Evolutionary conservation across 1,139 yeast genomes (phyloP), one percentile per base, ranked within the genome.

Genomic region (Candida anutae): DNA sequence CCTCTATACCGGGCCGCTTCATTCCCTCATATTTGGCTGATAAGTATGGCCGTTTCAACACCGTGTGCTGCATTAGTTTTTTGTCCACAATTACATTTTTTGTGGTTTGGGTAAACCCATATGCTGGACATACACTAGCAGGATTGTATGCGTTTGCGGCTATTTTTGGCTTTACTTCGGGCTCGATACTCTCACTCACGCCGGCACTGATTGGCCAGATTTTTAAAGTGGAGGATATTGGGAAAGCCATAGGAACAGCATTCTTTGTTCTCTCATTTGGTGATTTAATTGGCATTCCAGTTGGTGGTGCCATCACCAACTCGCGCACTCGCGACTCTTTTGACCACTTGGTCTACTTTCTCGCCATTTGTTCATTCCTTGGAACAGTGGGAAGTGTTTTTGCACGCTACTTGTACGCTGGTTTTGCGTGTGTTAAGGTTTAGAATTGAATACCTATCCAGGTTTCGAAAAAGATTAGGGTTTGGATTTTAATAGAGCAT

Each of bases 221-320:
- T 26, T 42, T 50, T 28, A 38, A 42, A 18, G 49, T 54, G 2
- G 40, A 44, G 21, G 59, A 58, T 24, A 52, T 58, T 27, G 62
- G 62, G 8, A 46, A 46, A 25, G 42, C 50, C 4, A 38, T 43
- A 17, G 62, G 61, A 14, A 58, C 60, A 4, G 62, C 55, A 5
- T 58, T 51, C 34, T 55, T 50, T 34, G 51, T 49, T 18, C 47
- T 55, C 28, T 49, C 61, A 33, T 42, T 50, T 33, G 58, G 60
- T 13, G 56, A 58, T 33, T 46, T 58, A 25, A 35, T 55, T 16
- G 62, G 62, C 1, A 49, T 58, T 11, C 62, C 62, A 1, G 45
- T 58, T 30, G 62, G 60, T 5, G 62, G 64, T 2, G 62, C 62
- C 13, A 55, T 58, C 15, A 49, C 51, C 3, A 47, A 42, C 11